Evolutionary conservation across 108 stramenopile species (phyloP), one percentile per base, ranked within the genome.

Genomic region (Nitzschia sp.): DNA sequence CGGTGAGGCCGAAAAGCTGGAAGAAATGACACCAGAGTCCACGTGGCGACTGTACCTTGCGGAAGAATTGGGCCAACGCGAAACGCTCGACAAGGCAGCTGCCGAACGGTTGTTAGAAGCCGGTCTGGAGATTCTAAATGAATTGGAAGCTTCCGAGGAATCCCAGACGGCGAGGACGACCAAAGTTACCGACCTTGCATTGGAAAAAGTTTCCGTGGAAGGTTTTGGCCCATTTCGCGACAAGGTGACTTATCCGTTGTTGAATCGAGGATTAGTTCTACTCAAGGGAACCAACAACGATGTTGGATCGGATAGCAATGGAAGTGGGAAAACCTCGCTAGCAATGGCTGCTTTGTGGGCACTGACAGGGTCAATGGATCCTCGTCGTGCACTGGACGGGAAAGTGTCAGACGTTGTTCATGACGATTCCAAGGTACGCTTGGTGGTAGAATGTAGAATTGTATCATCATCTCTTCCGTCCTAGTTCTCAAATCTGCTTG

Each of bases 261-360:
- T 24, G 9, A 75, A 90, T 51, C 67, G 92, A 28, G 89, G 92
- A 11, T 71, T 93, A 5, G 87, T 93, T 23, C 66, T 93, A 49
- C 59, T 93, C 19, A 75, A 84, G 47, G 92, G 92, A n/a, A 75
- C 66, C 28, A 91, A 91, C 59, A 59, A 80, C 27, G 89, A 88
- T 78, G 77, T 75, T 54, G 90, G 86, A 23, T 84, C 86, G 21
- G 90, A 88, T 71, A 59, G 82, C 46, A 93, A 93, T 80, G 92
- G 92, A 17, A 88, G 82, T 60, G 92, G 92, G 1, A 93, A 93
- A 75, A 60, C 80, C 2, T 85, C 89, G 11, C 58, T 93, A 58
- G 92, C 87, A 28, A 90, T 93, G 89, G 81, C 92, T 21, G 65
- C 86, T 9, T 77, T 93, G 21, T 93, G 92, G 92, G 89, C 85